These are phyloP conservation scores for Apocynum venetum DNA, from an alignment of 257 asterid species.

Conservation along the genomic window DNA sequence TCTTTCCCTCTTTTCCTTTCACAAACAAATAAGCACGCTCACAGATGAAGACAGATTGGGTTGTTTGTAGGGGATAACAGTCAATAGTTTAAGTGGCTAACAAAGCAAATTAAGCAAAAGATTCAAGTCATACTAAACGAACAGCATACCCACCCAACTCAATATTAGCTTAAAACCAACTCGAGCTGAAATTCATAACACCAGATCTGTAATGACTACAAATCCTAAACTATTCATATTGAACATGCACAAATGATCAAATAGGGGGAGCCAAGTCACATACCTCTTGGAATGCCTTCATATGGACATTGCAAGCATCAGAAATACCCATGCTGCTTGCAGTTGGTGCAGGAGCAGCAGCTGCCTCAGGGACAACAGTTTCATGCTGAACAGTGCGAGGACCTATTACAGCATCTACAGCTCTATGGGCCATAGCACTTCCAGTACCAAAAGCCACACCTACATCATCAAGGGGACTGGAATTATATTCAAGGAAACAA, in stretches of 20 bases:
- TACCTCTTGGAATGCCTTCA: conserved; percentile 79
- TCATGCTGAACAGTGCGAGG: conserved; percentile 77
- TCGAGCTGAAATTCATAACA: not conserved
- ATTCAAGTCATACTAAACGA: too few relatives aligned
- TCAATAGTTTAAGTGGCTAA: too few relatives aligned
- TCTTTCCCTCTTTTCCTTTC: too few relatives aligned
- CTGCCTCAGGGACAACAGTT: conserved; percentile 42
- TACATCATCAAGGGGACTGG: conserved; percentile 7
- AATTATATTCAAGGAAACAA: not conserved
- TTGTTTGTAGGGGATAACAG: too few relatives aligned
- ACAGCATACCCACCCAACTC: too few relatives aligned
- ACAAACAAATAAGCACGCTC: too few relatives aligned
- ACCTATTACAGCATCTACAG: conserved; percentile 70
- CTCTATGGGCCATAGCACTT: conserved; percentile 71
- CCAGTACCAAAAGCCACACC: conserved; percentile 78
- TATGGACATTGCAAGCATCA: conserved; percentile 57
- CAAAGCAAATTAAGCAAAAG: too few relatives aligned
- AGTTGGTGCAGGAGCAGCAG: conserved; percentile 40
- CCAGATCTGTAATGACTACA: not conserved
- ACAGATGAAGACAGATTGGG: too few relatives aligned
- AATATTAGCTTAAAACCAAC: not conserved
- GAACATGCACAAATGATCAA: not conserved
- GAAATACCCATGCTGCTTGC: conserved; percentile 36
- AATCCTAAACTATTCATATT: too few relatives aligned
- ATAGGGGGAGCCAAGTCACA: not conserved